Conservation (phyloP, 495 filamentous ascomycete genomes). For the Talaromyces borbonicus region DNA sequence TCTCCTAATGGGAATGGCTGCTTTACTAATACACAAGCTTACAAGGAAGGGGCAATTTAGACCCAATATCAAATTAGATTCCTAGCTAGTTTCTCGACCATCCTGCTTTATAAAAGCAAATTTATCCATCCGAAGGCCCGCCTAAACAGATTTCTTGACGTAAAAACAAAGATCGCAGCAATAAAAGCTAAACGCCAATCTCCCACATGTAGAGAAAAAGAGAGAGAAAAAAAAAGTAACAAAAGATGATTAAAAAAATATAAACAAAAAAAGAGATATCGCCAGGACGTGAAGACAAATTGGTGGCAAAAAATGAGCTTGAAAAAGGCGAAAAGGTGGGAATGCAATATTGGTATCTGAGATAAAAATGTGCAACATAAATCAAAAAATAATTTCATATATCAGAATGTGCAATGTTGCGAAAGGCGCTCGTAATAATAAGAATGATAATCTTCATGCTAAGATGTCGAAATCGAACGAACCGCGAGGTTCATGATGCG, state of each 20-base stretch:
- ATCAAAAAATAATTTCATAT: neutral
- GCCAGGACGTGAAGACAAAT: too few species aligned
- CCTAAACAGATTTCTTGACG: conserved; percentile 4
- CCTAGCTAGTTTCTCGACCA: neutral
- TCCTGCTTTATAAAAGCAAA: neutral
- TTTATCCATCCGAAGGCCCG: conserved; percentile 7
- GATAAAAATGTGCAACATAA: neutral
- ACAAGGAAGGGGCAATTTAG: too few species aligned
- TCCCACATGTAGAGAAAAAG: neutral
- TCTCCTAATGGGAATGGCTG: too few species aligned
- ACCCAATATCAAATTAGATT: too few species aligned
- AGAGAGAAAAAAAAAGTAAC: neutral
- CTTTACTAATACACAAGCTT: too few species aligned
- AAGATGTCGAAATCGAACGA: neutral
- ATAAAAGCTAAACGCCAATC: neutral
- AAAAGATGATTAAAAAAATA: neutral
- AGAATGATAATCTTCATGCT: neutral
- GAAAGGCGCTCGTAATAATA: neutral
- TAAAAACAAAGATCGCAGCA: neutral
- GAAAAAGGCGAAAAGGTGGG: neutral
- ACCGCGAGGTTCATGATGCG: conserved; percentile 10
- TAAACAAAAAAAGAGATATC: neutral
- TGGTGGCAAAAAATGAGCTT: too few species aligned
- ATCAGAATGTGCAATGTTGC: neutral
- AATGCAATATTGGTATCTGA: conserved; percentile 4